Evolutionary conservation across 805 yeast genomes (phyloP).

Genomic region (Monosporozyma aquatica): DNA sequence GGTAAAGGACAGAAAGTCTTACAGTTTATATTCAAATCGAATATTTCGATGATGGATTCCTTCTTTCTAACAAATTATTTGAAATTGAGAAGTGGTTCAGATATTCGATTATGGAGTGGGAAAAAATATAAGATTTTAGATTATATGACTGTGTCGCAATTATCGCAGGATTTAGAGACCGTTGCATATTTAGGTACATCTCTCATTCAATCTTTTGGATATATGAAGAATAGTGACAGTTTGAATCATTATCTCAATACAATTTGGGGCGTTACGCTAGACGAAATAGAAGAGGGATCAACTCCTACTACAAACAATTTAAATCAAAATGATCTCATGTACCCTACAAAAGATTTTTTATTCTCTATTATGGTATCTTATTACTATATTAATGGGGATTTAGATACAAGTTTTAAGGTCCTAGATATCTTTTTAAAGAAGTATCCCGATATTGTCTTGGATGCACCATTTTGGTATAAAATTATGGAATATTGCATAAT

Average conservation of each 20-base stretch:
- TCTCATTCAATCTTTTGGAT: constrained; percentile 21
- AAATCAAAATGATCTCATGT: not conserved
- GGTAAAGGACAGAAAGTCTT: not conserved
- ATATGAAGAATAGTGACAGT: constrained; percentile 12
- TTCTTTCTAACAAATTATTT: constrained; percentile 13
- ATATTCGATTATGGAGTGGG: constrained; percentile 15
- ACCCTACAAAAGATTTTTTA: constrained; percentile 17
- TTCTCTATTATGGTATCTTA: constrained; percentile 17
- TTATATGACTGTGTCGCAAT: constrained; percentile 8
- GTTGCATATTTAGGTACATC: constrained; percentile 14
- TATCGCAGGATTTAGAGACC: constrained; percentile 9
- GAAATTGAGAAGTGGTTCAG: constrained; percentile 24
- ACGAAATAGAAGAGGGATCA: not conserved
- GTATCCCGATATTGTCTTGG: constrained; percentile 17
- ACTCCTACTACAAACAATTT: not conserved
- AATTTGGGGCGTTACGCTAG: constrained; percentile 13
- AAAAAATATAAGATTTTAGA: constrained; percentile 9
- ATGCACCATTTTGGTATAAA: constrained; percentile 22
- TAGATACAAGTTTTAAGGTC: constrained; percentile 11
- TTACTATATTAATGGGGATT: constrained; percentile 11
- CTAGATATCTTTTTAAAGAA: constrained; percentile 14
- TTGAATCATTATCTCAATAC: constrained; percentile 14
- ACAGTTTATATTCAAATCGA: not conserved
- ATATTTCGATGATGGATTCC: not conserved
- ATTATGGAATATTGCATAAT: constrained; percentile 4